Evolutionary conservation across 768 basidiomycete genomes (phyloP).

Genomic region (Leccinum disarticulatum): DNA sequence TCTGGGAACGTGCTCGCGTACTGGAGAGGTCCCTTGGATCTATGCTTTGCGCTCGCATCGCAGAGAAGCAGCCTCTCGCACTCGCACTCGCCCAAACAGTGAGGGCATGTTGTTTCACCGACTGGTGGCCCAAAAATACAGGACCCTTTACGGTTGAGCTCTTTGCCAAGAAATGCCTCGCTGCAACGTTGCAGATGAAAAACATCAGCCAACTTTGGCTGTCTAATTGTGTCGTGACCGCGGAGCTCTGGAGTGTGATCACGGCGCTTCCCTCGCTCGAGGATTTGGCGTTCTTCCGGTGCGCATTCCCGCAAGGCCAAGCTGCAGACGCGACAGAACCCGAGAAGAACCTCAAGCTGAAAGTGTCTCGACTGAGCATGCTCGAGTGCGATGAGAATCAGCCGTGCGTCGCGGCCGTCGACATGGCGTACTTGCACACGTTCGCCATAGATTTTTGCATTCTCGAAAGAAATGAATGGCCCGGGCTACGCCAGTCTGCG

Average conservation of each 20-base stretch:
- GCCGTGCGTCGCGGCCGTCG: background rate
- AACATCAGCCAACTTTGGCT: background rate
- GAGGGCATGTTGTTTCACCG: background rate
- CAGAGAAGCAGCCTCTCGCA: background rate
- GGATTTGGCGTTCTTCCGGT: background rate
- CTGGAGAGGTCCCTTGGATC: background rate
- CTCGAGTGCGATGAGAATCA: background rate
- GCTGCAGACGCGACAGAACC: background rate
- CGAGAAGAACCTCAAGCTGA: background rate
- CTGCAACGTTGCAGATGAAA: background rate
- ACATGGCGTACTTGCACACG: background rate
- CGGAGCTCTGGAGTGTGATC: background rate
- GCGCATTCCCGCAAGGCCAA: background rate
- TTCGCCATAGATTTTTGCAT: background rate
- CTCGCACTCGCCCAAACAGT: background rate
- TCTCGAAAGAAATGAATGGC: background rate
- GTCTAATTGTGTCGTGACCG: background rate
- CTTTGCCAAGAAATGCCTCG: background rate
- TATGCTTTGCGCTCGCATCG: background rate
- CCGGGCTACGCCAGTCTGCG: background rate
- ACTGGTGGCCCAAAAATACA: background rate
- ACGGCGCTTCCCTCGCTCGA: background rate
- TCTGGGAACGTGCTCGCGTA: background rate
- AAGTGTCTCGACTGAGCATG: background rate
- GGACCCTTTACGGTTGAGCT: background rate